phyloP scores from a whole-genome alignment of 1,284 basidiomycete species.

The Taiwanofungus camphoratus region DNA sequence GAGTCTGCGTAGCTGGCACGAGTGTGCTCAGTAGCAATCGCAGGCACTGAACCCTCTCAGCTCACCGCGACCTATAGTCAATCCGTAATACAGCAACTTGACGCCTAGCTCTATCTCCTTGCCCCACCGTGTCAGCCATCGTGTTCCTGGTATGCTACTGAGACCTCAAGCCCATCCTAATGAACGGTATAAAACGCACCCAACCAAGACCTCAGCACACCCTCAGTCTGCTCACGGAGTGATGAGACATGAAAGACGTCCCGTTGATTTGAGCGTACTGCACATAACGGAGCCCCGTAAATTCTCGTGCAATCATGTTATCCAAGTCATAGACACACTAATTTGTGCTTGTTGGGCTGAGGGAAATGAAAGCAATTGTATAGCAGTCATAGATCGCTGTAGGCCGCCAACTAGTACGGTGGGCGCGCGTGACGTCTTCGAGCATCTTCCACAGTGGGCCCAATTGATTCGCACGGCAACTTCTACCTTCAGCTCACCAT shows the following conservation, averaged over 20 bases:
- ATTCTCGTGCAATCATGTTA: slow-evolving; percentile 1
- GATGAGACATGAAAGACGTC: slow-evolving; percentile 76
- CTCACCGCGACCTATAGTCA: slow-evolving; percentile 74
- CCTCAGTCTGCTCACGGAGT: slow-evolving; percentile 72
- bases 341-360: slow-evolving; percentile 81
- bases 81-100: slow-evolving; percentile 68
- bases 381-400: slow-evolving; percentile 2
- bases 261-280: slow-evolving; percentile 83
- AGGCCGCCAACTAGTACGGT: background rate
- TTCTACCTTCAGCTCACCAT: slow-evolving; percentile 13
- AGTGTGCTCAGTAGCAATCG: background rate
- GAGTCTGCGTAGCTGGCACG: slow-evolving; percentile 64
- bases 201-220: slow-evolving; percentile 69
- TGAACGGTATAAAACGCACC: slow-evolving; percentile 45
- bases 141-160: slow-evolving; percentile 52
- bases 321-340: slow-evolving; percentile 43
- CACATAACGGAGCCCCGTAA: slow-evolving; percentile 9
- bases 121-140: slow-evolving; percentile 80
- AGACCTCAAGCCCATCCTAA: slow-evolving; percentile 5
- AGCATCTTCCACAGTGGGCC: background rate
- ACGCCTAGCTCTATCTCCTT: slow-evolving; percentile 72
- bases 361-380: slow-evolving; percentile 48
- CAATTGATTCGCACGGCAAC: slow-evolving; percentile 7
- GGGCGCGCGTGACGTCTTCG: background rate
- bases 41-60: background rate